phyloP scores from a whole-genome alignment of 768 basidiomycete genomes.

The Lyophyllum shimeji region DNA sequence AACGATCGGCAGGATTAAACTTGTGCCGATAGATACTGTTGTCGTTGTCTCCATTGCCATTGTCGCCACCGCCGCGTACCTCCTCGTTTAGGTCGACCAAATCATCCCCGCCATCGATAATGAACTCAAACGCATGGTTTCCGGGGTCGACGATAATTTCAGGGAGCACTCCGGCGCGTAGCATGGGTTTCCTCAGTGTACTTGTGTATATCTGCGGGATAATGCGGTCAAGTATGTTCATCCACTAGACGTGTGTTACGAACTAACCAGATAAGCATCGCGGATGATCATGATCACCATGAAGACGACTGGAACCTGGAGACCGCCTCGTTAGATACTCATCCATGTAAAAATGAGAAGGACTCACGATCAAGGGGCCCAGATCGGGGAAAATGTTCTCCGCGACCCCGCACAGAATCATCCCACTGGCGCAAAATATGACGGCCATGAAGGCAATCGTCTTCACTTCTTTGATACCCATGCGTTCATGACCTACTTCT shows the following conservation, averaged over 20 bases:
- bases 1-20: too few species aligned
- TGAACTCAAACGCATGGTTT: background rate
- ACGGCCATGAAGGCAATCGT: background rate
- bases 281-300: background rate
- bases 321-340: too few species aligned
- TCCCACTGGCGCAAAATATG: background rate
- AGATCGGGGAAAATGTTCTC: background rate
- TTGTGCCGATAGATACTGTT: too few species aligned
- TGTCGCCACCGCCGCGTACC: too few species aligned
- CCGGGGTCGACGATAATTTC: background rate
- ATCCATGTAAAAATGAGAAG: too few species aligned
- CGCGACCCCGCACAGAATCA: background rate
- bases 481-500: background rate
- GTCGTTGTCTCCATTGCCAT: too few species aligned
- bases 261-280: background rate
- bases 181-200: background rate
- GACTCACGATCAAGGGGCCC: background rate
- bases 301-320: background rate
- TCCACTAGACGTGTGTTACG: background rate
- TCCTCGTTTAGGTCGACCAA: too few species aligned
- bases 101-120: background rate
- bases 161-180: background rate
- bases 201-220: background rate
- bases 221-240: background rate
- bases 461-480: background rate